Conservation (phyloP, 2,329 filamentous ascomycete genomes). For the Aureobasidium zeae region DNA sequence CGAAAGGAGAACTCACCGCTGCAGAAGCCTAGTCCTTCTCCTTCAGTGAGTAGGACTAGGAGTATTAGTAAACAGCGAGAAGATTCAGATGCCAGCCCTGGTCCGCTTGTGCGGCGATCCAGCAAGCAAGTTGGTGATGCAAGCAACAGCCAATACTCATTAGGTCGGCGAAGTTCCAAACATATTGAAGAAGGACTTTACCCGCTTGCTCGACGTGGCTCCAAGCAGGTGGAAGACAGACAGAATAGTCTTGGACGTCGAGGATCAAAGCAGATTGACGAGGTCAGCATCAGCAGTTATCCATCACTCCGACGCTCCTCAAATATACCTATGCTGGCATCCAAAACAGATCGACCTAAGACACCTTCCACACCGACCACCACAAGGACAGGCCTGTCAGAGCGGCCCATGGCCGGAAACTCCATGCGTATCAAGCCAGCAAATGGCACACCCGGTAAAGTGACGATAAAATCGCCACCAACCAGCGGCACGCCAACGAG, state of each 20-base stretch:
- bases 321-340: slow-evolving; percentile 20
- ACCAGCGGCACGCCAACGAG: slow-evolving; percentile 33
- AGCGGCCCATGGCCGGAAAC: slow-evolving; percentile 42
- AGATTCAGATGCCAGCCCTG: slow-evolving; percentile 24
- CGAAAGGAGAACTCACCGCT: slow-evolving; percentile 37
- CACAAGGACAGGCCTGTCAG: slow-evolving; percentile 44
- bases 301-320: slow-evolving; percentile 18
- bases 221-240: slow-evolving; percentile 14
- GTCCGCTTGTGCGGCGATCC: slow-evolving; percentile 4
- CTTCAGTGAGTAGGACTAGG: slow-evolving; percentile 23
- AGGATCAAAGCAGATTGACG: slow-evolving; percentile 19
- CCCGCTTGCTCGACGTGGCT: slow-evolving; percentile 7
- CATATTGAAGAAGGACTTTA: slow-evolving; percentile 7
- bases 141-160: not conserved
- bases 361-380: slow-evolving; percentile 32
- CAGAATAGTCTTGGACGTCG: slow-evolving; percentile 4
- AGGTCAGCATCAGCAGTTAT: slow-evolving; percentile 22
- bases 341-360: slow-evolving; percentile 7
- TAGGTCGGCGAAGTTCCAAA: slow-evolving; percentile 3
- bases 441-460: slow-evolving; percentile 8
- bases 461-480: slow-evolving; percentile 12
- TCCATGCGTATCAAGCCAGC: slow-evolving; percentile 50
- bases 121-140: slow-evolving; percentile 8
- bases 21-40: slow-evolving; percentile 19
- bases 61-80: slow-evolving; percentile 23